Conservation (phyloP, 257 asterid genomes). For the Leptodermis oblonga region DNA sequence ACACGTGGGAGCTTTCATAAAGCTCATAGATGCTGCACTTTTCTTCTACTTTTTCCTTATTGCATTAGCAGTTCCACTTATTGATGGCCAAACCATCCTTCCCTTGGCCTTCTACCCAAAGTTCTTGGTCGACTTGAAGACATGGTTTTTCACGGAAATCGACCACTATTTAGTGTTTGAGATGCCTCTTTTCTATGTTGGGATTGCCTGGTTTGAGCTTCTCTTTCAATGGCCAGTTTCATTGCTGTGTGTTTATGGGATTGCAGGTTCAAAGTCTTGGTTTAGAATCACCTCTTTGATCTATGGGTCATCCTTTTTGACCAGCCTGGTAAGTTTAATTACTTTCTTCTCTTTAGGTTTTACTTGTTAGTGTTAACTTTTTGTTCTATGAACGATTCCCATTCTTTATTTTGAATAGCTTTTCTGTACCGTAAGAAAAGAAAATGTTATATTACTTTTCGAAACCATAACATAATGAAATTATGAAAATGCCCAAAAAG, state of each 20-base stretch:
- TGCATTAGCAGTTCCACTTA: slow-evolving; percentile 63
- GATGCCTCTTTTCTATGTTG: slow-evolving; percentile 77
- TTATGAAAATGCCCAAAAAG: no score
- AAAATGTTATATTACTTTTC: no score
- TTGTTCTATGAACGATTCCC: background rate
- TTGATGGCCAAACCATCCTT: slow-evolving; percentile 63
- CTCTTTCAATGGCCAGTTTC: slow-evolving; percentile 82
- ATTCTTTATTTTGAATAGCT: background rate
- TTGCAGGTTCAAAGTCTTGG: slow-evolving; percentile 74
- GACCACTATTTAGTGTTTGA: slow-evolving; percentile 63
- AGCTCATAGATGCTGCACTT: slow-evolving; percentile 47
- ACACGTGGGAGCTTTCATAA: slow-evolving; percentile 44
- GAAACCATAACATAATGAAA: no score
- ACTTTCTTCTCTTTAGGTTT: background rate
- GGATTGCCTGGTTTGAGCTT: slow-evolving; percentile 70
- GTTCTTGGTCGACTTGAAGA: slow-evolving; percentile 48
- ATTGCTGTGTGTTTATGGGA: slow-evolving; percentile 46
- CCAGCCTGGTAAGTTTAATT: slow-evolving; percentile 48
- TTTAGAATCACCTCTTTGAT: slow-evolving; percentile 64
- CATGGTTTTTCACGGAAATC: slow-evolving; percentile 49
- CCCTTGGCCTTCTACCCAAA: slow-evolving; percentile 56
- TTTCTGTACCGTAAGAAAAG: no score
- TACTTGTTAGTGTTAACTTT: background rate
- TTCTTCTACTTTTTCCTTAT: slow-evolving; percentile 58
- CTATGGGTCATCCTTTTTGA: slow-evolving; percentile 59